These are phyloP conservation scores for Leishmania tropica DNA, from an alignment of 208 protist genomes.

Conservation along the genomic window DNA sequence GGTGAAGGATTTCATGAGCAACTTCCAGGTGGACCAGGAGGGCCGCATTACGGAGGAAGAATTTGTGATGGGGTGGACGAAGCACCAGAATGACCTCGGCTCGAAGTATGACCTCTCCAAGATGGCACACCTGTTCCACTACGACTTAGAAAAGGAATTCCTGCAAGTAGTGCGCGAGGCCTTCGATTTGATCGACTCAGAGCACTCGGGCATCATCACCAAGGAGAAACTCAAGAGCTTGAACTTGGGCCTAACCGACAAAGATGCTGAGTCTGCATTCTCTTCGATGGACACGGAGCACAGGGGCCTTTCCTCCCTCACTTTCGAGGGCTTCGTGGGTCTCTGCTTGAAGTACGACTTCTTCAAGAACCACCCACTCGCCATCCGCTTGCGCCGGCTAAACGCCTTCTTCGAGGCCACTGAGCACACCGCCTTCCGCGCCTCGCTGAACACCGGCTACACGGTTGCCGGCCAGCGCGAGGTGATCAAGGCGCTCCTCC, in stretches of 20 bases:
- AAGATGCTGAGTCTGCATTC: slow-evolving; percentile 72
- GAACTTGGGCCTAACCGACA: slow-evolving; percentile 60
- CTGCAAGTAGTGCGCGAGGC: slow-evolving; percentile 69
- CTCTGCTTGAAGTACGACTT: slow-evolving; percentile 79
- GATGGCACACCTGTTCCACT: slow-evolving; percentile 86
- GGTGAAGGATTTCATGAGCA: slow-evolving; percentile 78
- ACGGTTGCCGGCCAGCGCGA: slow-evolving; percentile 74
- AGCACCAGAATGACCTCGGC: slow-evolving; percentile 74
- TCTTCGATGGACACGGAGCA: slow-evolving; percentile 58
- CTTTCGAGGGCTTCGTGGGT: slow-evolving; percentile 85
- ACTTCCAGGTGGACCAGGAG: slow-evolving; percentile 74
- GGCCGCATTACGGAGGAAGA: slow-evolving; percentile 88
- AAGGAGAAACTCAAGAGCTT: slow-evolving; percentile 73
- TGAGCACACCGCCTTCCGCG: slow-evolving; percentile 62
- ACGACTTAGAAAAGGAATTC: slow-evolving; percentile 85
- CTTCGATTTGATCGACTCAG: slow-evolving; percentile 83
- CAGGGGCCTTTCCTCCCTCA: slow-evolving; percentile 44
- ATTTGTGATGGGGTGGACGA: slow-evolving; percentile 83
- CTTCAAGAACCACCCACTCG: slow-evolving; percentile 83
- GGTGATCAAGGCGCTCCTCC: slow-evolving; percentile 74
- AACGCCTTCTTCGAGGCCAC: slow-evolving; percentile 82
- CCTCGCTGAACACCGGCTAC: slow-evolving; percentile 77
- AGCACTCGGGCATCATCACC: slow-evolving; percentile 82
- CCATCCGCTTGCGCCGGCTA: slow-evolving; percentile 68
- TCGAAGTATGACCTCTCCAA: slow-evolving; percentile 80